Evolutionary conservation across 768 basidiomycete genomes (phyloP).

Genomic region (Neoboletus subvelutipes): DNA sequence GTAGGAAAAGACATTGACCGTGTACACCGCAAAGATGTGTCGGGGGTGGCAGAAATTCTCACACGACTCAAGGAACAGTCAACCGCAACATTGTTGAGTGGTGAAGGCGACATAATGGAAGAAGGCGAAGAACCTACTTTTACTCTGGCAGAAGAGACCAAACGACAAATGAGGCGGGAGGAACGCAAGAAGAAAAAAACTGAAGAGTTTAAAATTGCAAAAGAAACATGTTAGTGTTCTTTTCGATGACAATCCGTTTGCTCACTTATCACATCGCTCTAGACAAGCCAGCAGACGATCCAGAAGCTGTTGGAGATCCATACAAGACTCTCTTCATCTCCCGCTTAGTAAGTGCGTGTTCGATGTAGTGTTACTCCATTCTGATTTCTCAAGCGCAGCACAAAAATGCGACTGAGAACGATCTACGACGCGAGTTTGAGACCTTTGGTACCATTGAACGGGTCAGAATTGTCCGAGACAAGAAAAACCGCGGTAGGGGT

Average conservation of each 20-base stretch:
- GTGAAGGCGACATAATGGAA: conserved; percentile 67
- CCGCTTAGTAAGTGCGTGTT: conserved; percentile 59
- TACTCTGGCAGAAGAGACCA: conserved; percentile 81
- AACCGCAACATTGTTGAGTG: conserved; percentile 64
- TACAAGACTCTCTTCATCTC: conserved; percentile 99
- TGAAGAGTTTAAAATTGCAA: conserved; percentile 76
- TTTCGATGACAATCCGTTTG: neutral
- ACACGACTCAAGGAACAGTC: conserved; percentile 72
- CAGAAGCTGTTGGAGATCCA: conserved; percentile 91
- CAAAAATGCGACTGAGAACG: conserved; percentile 87
- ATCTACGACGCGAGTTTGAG: conserved; percentile 94
- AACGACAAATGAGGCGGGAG: conserved; percentile 74
- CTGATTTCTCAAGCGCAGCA: conserved; percentile 52
- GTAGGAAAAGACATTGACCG: conserved; percentile 81
- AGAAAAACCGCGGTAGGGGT: conserved; percentile 82
- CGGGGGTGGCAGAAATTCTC: conserved; percentile 77
- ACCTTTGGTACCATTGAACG: conserved; percentile 93
- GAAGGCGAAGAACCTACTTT: conserved; percentile 82
- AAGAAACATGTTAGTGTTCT: conserved; percentile 75
- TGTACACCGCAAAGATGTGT: conserved; percentile 63
- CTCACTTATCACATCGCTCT: conserved; percentile 12
- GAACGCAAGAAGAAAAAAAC: conserved; percentile 73
- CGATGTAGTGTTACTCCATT: neutral
- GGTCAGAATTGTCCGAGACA: conserved; percentile 89
- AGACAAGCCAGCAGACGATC: conserved; percentile 94